Percentiles rank a stretch among this genome's conserved stretches.
Conservation (phyloP, 176 grass and related monocot genomes). For the Avena atlantica region DNA sequence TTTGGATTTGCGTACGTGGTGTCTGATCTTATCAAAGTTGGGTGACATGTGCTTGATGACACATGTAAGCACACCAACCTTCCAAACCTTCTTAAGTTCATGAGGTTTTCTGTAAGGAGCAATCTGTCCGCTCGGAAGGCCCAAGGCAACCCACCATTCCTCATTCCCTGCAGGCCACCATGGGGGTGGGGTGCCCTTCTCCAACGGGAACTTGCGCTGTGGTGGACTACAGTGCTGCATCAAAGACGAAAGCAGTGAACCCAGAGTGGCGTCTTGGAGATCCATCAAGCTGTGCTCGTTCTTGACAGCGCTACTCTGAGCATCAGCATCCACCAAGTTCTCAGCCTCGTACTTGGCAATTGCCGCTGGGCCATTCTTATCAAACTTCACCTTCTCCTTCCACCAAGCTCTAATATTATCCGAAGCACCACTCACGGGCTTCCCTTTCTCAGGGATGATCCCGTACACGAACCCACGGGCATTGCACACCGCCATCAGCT, state of each 20-base stretch:
- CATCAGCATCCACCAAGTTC: constrained; percentile 48
- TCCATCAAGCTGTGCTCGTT: constrained; percentile 79
- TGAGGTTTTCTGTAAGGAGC: constrained; percentile 97
- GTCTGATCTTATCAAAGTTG: constrained; percentile 91
- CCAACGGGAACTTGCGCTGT: constrained; percentile 91
- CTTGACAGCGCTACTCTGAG: constrained; percentile 51
- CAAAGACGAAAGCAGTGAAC: constrained; percentile 86
- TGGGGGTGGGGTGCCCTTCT: constrained; percentile 76
- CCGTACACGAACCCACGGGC: constrained; percentile 89
- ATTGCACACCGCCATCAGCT: constrained; percentile 94
- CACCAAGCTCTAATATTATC: constrained; percentile 99
- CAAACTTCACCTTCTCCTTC: constrained; percentile 99
- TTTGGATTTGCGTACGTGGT: constrained; percentile 87
- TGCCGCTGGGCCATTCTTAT: constrained; percentile 87
- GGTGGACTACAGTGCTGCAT: constrained; percentile 94
- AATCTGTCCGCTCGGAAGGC: constrained; percentile 62
- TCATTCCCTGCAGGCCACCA: constrained; percentile 96
- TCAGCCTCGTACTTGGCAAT: constrained; percentile 84
- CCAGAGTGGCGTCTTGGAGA: constrained; percentile 94
- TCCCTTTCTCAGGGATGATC: constrained; percentile 93
- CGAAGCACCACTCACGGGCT: constrained; percentile 86
- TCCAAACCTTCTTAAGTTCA: constrained; percentile 98
- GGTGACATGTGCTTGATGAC: constrained; percentile 99
- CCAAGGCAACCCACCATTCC: constrained; percentile 80
- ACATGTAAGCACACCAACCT: constrained; percentile 88